Evolutionary conservation across 1,139 yeast species (phyloP).

Genomic region (Debaryomycetaceae sp.): DNA sequence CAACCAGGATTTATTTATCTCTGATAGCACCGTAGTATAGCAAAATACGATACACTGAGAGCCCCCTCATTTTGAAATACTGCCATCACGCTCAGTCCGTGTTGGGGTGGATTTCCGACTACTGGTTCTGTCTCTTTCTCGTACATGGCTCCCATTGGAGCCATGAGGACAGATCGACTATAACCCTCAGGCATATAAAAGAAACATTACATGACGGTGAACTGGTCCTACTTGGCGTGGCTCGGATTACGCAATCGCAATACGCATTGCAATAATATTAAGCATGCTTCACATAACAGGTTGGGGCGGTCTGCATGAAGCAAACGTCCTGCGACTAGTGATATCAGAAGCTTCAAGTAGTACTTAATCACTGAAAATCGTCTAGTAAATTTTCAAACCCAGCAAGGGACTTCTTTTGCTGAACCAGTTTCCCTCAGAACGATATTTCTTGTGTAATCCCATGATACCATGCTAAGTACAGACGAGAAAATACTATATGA

Average conservation of each 20-base stretch:
- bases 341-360: too few species aligned
- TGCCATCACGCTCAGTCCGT: neutral
- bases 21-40: too few species aligned
- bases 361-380: too few species aligned
- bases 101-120: neutral
- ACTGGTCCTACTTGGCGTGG: neutral
- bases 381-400: too few species aligned
- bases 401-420: too few species aligned
- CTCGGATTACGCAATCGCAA: neutral
- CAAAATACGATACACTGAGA: too few species aligned
- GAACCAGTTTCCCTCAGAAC: too few species aligned
- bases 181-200: neutral
- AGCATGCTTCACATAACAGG: neutral
- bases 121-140: neutral
- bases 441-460: neutral
- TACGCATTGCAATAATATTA: neutral
- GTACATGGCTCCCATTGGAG: neutral
- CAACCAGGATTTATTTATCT: too few species aligned
- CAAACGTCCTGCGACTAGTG: too few species aligned
- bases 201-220: neutral
- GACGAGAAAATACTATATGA: neutral
- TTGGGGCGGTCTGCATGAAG: too few species aligned
- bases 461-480: neutral
- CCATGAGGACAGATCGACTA: neutral
- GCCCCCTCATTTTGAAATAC: too few species aligned